Evolutionary conservation across 139 green algal genomes (phyloP), one percentile per base, ranked within the genome.

Genomic region (Chlorella sp.): DNA sequence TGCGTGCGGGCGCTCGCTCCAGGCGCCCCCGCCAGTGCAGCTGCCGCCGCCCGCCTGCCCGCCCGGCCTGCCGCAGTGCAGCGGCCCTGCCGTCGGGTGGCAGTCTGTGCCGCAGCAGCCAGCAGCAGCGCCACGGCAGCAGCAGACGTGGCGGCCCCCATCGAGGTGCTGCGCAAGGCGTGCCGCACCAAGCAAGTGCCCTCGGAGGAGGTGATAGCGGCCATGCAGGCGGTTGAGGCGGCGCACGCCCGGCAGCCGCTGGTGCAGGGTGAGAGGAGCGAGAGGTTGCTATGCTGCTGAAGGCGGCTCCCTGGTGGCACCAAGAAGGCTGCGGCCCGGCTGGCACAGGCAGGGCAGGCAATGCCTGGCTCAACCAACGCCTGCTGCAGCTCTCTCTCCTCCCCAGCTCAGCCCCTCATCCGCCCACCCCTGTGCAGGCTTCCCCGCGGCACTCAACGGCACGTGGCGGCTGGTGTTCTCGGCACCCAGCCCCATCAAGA

Each of bases 401-500:
- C n/a, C n/a, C n/a, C n/a, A n/a, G n/a, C n/a, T n/a, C n/a, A n/a
- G n/a, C n/a, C n/a, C n/a, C n/a, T n/a, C n/a, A n/a, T n/a, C n/a
- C n/a, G n/a, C n/a, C n/a, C n/a, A n/a, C n/a, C n/a, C 0, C 26
- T 55, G 13, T 41, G 60, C 85, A 88, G 75, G 71, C 39, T 88
- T 88, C 63, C 85, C 85, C 0, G 26, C 23, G 6, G 63, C 41
- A 23, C 65, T 88, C 9, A 34, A 23, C 17, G 85, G 85, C 71
- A 85, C 60, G 30, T 88, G 85, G 85, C 74, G 85, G 9, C 85
- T 88, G 6, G 85, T 88, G 17, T 88, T 88, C 62, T 81, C 85
- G 21, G 32, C 34, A 4, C 85, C 85, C 30, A 26, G 51, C 6
- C 65, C 69, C 67, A 88, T 88, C 74, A 78, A 78, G 44, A 18